phyloP scores from a whole-genome alignment of 768 basidiomycete genomes.

The Russula emetica region DNA sequence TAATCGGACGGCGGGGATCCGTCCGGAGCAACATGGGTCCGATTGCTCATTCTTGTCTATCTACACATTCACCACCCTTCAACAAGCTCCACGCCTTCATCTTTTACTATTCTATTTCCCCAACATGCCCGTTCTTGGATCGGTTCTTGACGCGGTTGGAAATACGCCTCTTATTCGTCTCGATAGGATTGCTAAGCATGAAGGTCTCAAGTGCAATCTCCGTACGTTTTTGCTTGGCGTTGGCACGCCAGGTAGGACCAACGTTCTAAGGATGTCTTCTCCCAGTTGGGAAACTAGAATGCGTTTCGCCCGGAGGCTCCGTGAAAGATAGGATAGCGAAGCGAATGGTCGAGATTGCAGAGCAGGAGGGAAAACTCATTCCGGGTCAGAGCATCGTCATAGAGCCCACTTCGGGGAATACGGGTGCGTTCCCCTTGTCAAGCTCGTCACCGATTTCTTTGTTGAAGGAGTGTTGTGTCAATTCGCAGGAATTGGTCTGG shows the following conservation, averaged over 20 bases:
- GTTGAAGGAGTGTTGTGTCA: background rate
- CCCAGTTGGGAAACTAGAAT: conserved; percentile 89
- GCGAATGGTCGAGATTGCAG: conserved; percentile 94
- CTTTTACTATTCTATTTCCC: background rate
- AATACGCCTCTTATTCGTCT: conserved; percentile 88
- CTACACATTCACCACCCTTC: background rate
- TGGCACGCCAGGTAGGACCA: background rate
- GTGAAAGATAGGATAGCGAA: conserved; percentile 97
- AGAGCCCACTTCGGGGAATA: conserved; percentile 93
- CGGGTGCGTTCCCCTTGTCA: conserved; percentile 50
- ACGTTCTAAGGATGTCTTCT: conserved; percentile 1
- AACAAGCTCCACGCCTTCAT: too few species aligned
- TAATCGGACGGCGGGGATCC: background rate
- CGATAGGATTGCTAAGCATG: conserved; percentile 65
- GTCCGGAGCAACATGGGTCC: too few species aligned
- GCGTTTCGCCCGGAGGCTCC: conserved; percentile 84
- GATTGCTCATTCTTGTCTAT: background rate
- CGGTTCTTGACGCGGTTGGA: conserved; percentile 81
- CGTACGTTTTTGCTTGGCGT: conserved; percentile 47
- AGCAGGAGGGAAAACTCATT: conserved; percentile 77
- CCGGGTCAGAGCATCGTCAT: conserved; percentile 90
- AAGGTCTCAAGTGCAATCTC: conserved; percentile 85
- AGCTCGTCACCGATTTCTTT: background rate
- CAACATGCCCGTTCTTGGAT: conserved; percentile 52
- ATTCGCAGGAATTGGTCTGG: conserved; percentile 69